Evolutionary conservation across 2,329 filamentous ascomycete species (phyloP).

Genomic region (Botryotinia globosa): DNA sequence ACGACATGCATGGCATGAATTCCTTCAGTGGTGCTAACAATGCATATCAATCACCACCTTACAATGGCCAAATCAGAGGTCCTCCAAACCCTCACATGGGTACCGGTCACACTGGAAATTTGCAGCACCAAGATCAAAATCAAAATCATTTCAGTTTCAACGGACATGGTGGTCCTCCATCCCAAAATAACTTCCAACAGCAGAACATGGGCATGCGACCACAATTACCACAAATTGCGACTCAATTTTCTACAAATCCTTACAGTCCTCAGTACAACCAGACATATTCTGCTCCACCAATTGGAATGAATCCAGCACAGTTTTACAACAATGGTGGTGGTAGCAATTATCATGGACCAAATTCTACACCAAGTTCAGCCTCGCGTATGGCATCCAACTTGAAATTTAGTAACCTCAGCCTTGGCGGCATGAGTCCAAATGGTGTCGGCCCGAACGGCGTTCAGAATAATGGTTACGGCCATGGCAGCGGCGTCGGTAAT

Average conservation of each 20-base stretch:
- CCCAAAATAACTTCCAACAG: background rate
- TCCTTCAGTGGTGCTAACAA: slow-evolving; percentile 4
- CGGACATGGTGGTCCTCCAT: background rate
- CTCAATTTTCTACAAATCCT: background rate
- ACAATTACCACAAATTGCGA: slow-evolving; percentile 7
- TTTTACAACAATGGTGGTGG: slow-evolving; percentile 5
- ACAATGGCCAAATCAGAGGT: background rate
- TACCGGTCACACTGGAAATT: background rate
- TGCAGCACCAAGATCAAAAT: slow-evolving; percentile 7
- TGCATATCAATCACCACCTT: slow-evolving; percentile 2
- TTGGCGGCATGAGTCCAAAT: slow-evolving; percentile 2
- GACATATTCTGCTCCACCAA: slow-evolving; percentile 6
- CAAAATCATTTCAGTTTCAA: background rate
- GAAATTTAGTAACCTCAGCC: slow-evolving; percentile 4
- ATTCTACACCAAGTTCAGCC: slow-evolving; percentile 1
- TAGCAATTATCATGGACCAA: background rate
- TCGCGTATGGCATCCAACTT: background rate
- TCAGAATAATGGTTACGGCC: background rate
- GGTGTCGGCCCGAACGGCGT: background rate
- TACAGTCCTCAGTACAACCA: slow-evolving; percentile 2
- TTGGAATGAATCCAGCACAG: slow-evolving; percentile 2
- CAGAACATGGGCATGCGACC: slow-evolving; percentile 12
- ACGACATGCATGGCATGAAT: background rate
- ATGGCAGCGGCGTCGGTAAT: background rate
- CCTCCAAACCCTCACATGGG: background rate